Percentiles rank a stretch among this genome's conserved stretches.
Evolutionary conservation across 2,329 filamentous ascomycete species (phyloP).

Genomic region (Trichoderma arundinaceum): DNA sequence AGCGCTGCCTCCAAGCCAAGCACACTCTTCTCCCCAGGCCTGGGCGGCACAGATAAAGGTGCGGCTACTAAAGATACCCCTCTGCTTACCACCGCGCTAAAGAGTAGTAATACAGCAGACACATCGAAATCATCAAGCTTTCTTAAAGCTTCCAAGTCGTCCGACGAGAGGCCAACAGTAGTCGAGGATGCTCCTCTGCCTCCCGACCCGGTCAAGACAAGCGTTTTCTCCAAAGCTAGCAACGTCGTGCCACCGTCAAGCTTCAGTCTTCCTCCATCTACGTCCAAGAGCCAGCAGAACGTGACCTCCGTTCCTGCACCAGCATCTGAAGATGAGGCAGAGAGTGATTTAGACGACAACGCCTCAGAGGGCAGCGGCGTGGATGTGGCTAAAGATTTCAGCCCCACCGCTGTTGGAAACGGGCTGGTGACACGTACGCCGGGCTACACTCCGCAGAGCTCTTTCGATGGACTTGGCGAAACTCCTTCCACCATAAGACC

Average conservation of each 20-base stretch:
- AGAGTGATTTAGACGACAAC: slow-evolving; percentile 49
- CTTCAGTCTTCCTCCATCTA: slow-evolving; percentile 42
- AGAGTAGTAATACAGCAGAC: slow-evolving; percentile 27
- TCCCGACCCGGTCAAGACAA: slow-evolving; percentile 46
- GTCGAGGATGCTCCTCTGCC: slow-evolving; percentile 49
- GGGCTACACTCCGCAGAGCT: slow-evolving; percentile 62
- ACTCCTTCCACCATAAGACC: slow-evolving; percentile 43
- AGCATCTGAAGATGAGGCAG: slow-evolving; percentile 49
- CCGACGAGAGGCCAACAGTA: slow-evolving; percentile 35
- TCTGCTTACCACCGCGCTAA: slow-evolving; percentile 30
- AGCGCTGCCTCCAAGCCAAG: slow-evolving; percentile 40
- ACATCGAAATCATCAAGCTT: slow-evolving; percentile 46
- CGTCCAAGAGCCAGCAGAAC: slow-evolving; percentile 41
- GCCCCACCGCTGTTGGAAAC: slow-evolving; percentile 51
- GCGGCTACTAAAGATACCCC: slow-evolving; percentile 27
- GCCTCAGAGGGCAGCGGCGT: slow-evolving; percentile 65
- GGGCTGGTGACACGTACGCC: slow-evolving; percentile 52
- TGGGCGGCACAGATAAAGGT: slow-evolving; percentile 36
- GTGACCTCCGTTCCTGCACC: slow-evolving; percentile 49
- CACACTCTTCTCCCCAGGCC: slow-evolving; percentile 51
- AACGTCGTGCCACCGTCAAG: slow-evolving; percentile 52
- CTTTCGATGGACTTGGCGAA: slow-evolving; percentile 56
- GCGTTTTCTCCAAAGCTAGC: slow-evolving; percentile 40
- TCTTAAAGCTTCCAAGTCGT: slow-evolving; percentile 38
- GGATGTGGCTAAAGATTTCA: slow-evolving; percentile 68